Percentiles rank a stretch among this genome's conserved stretches.
Evolutionary conservation across 768 basidiomycete genomes (phyloP).

Genomic region (Hericium erinaceus): DNA sequence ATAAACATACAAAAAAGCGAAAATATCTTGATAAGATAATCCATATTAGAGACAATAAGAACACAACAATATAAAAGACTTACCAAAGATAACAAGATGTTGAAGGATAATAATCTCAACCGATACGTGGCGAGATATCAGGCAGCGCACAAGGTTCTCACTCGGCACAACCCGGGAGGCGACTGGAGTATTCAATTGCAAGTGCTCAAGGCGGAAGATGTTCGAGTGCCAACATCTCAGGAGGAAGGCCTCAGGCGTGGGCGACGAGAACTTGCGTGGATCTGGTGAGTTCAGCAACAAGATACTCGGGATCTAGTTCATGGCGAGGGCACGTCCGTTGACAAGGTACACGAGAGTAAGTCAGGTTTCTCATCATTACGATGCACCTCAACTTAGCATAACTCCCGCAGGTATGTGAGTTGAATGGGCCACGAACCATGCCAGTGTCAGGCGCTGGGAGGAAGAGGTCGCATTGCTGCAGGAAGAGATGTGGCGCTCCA

Average conservation of each 20-base stretch:
- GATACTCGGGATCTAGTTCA: not conserved
- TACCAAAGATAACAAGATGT: no score
- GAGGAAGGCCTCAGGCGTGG: not conserved
- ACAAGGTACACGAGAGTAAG: not conserved
- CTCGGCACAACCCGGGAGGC: not conserved
- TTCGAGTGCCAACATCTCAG: not conserved
- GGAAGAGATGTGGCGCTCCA: constrained; percentile 21
- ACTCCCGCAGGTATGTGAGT: constrained; percentile 1
- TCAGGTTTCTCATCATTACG: not conserved
- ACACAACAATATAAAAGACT: no score
- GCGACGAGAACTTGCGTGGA: not conserved
- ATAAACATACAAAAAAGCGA: no score
- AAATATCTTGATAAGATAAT: no score
- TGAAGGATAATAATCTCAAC: not conserved
- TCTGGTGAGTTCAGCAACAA: not conserved
- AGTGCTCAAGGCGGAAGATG: not conserved
- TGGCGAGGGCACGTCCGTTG: not conserved
- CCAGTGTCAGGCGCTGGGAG: constrained; percentile 5
- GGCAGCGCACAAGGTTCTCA: not conserved
- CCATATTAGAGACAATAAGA: no score
- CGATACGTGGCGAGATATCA: not conserved
- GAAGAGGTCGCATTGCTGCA: constrained; percentile 6
- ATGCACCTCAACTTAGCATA: not conserved
- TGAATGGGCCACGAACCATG: constrained; percentile 7
- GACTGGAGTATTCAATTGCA: not conserved